Conservation (phyloP, 140 eudicot genomes). For the Ambrosia hybrid region DNA sequence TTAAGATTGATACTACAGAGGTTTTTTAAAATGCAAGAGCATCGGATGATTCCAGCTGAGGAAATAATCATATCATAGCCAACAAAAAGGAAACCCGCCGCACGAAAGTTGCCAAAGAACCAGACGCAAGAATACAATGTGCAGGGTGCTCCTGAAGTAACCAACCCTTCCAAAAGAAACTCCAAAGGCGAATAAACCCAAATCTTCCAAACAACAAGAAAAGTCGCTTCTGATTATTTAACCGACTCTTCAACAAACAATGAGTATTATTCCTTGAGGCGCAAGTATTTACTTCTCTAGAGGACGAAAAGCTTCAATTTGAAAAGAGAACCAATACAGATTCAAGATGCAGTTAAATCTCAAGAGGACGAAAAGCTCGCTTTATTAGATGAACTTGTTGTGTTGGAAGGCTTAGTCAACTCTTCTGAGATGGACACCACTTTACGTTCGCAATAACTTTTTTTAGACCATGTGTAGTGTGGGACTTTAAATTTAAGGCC, state of each 20-base stretch:
- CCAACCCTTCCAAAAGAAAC: constrained; percentile 50
- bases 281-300: constrained; percentile 71
- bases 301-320: constrained; percentile 63
- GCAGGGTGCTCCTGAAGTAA: constrained; percentile 35
- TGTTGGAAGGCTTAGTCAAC: constrained; percentile 88
- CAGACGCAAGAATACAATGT: constrained; percentile 42
- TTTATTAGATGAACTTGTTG: constrained; percentile 83
- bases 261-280: constrained; percentile 72
- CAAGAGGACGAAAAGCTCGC: constrained; percentile 80
- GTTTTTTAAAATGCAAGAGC: constrained; percentile 49
- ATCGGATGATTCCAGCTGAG: constrained; percentile 36
- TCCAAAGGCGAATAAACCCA: constrained; percentile 37
- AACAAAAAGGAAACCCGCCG: constrained; percentile 50
- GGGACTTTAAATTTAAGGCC: too few species aligned
- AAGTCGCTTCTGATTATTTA: constrained; percentile 58
- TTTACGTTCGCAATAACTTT: constrained; percentile 33
- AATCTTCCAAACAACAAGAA: constrained; percentile 49
- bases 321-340: constrained; percentile 62
- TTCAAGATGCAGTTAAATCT: constrained; percentile 60
- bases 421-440: constrained; percentile 54
- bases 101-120: constrained; percentile 41
- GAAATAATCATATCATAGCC: constrained; percentile 45
- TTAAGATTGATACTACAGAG: constrained; percentile 18
- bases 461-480: too few species aligned
- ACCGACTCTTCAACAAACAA: constrained; percentile 65